These are phyloP conservation scores for Colletotrichum navitas DNA, from an alignment of 2,329 filamentous ascomycete genomes.

Conservation along the genomic window DNA sequence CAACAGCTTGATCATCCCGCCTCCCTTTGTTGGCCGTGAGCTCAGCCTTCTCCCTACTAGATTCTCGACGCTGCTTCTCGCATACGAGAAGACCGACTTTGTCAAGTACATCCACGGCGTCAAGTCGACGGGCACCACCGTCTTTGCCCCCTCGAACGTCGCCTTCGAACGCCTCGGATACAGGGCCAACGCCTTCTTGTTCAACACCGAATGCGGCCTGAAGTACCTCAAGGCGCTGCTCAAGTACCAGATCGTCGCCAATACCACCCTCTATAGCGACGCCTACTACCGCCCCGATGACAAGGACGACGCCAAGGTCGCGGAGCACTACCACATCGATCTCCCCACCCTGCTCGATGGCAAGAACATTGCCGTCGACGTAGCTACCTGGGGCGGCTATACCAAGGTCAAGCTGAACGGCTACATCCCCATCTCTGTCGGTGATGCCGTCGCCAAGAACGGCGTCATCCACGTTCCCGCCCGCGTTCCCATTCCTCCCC, in stretches of 20 bases:
- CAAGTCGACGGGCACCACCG: conserved; percentile 73
- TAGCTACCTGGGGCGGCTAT: conserved; percentile 75
- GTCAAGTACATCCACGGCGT: conserved; percentile 69
- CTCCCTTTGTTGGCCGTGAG: conserved; percentile 68
- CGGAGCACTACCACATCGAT: conserved; percentile 74
- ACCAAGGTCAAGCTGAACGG: conserved; percentile 82
- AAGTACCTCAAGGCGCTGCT: conserved; percentile 84
- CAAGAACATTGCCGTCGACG: conserved; percentile 77
- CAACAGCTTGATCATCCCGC: conserved; percentile 81
- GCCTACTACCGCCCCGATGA: conserved; percentile 73
- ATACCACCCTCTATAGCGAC: conserved; percentile 86
- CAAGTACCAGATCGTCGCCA: conserved; percentile 81
- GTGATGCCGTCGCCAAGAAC: conserved; percentile 80
- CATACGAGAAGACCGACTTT: conserved; percentile 80
- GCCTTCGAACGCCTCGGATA: conserved; percentile 84
- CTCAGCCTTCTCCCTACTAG: conserved; percentile 76
- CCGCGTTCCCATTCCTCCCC: conserved; percentile 82
- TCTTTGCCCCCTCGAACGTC: conserved; percentile 84
- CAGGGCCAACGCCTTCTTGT: conserved; percentile 84
- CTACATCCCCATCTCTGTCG: conserved; percentile 72
- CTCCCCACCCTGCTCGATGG: conserved; percentile 79
- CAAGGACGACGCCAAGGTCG: conserved; percentile 48
- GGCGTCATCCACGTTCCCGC: conserved; percentile 86
- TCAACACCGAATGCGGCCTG: conserved; percentile 77
- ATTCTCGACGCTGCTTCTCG: conserved; percentile 85